Evolutionary conservation across 192 early-diverging fungal species (phyloP), one percentile per base, ranked within the genome.

Genomic region (Chytriomyces sp.): DNA sequence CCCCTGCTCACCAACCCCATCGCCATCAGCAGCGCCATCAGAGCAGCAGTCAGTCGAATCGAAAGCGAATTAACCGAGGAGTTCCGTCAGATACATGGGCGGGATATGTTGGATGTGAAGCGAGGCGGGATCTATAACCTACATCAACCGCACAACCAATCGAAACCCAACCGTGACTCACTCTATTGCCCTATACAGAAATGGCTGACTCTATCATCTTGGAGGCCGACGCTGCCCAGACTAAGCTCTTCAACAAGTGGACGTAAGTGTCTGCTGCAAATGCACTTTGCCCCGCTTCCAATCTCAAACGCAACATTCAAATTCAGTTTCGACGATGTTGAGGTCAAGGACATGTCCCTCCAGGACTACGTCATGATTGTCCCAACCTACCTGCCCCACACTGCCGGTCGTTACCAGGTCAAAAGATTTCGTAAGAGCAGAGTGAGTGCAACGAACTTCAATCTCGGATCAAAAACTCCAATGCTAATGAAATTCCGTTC

Each of bases 351-450:
- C 79, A 83, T 86, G 71, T 81, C 84, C 48, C 77, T 86, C 72
- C 73, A 84, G 83, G 96, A 98, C 86, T 98, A 98, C 91, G 86
- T 98, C 79, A 92, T 93, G 86, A 88, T 98, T 86, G 90, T 60
- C 61, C 93, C 92, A 65, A 93, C 97, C 78, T 99, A 98, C 89
- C 88, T 96, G 79, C 95, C 97, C 77, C 97, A 99, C 92, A 97
- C 97, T 73, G 97, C 96, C 74, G 97, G 97, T 78, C 95, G 97
- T 83, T 99, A 96, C 88, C 96, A 97, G 80, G 84, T 91, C 75
- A 96, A 96, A 89, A 89, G 94, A 85, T 98, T 98, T 92, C 91
- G 96, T 81, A 98, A 98, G 92, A 95, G 95, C 70, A 95, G 96
- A 85, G 91, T 91, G 85, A 50, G 83, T 5, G 28, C 28, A 35